Evolutionary conservation across 2,329 filamentous ascomycete species (phyloP), one percentile per base, ranked within the genome.

Genomic region (Blastomyces parvus): DNA sequence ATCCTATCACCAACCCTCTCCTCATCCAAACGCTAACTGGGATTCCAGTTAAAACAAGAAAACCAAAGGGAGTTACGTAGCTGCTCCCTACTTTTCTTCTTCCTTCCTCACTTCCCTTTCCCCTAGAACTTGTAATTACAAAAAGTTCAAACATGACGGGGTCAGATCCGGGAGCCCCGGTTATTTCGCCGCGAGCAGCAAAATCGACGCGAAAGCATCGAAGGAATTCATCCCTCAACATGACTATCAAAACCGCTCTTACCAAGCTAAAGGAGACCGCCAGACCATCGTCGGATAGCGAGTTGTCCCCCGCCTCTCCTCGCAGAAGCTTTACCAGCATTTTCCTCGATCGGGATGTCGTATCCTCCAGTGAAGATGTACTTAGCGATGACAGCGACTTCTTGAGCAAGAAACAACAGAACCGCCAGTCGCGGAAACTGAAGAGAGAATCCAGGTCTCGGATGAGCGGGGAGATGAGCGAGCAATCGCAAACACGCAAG

Each of bases 221-320:
- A 33, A 46, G 40, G 17, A 46, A 36, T 48, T 36, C 17, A 13
- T 59, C 40, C 22, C 13, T 61, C 69, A 71, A 77, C 52, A 84
- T 78, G 71, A 83, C 81, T 33, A 81, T 78, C 63, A 76, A 76
- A 69, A 74, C 75, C 50, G 76, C 76, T 46, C 67, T 80, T 13
- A 75, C 76, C 36, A 79, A 77, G 68, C 73, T 78, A 56, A 74
- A 72, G 48, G 69, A 68, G n/a, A 69, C 66, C 11, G 56, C 60
- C 9, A 46, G 38, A n/a, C 42, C 57, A n/a, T 30, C 56, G n/a
- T 67, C 68, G n/a, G 66, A 67, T n/a, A 69, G 70, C 33, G 65
- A 66, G 6, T n/a, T n/a, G n/a, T 64, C 67, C 22, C 13, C n/a
- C 30, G 72, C 74, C 13, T 73, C 74, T 36, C 74, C 74, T 48